phyloP scores from a whole-genome alignment of 192 early-diverging fungal genomes.

The Coemansia sp. region DNA sequence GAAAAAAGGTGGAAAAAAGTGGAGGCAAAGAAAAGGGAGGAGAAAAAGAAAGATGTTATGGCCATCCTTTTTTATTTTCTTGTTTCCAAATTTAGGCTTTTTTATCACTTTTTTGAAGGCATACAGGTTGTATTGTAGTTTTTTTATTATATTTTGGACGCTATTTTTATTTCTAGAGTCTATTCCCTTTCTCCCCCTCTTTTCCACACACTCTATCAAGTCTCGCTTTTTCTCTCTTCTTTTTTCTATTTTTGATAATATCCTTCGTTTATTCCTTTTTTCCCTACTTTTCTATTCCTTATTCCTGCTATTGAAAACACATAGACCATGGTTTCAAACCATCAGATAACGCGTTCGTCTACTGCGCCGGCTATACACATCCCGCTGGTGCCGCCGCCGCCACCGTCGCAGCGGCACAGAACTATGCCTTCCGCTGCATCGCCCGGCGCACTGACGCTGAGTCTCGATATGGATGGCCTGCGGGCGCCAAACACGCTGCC shows the following conservation, averaged over 20 bases:
- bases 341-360: conserved; percentile 13
- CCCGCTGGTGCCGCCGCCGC: conserved; percentile 5
- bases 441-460: conserved; percentile 4
- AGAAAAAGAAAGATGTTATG: neutral
- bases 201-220: neutral
- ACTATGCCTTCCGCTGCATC: conserved; percentile 5
- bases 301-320: neutral
- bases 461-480: conserved; percentile 12
- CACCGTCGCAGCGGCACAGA: conserved; percentile 16
- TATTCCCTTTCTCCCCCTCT: neutral
- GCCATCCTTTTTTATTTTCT: conserved; percentile 5
- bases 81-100: conserved; percentile 2
- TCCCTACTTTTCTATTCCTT: neutral
- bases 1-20: neutral
- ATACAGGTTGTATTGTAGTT: neutral
- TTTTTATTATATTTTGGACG: neutral
- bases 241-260: neutral
- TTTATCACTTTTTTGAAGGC: neutral
- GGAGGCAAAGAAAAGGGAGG: neutral
- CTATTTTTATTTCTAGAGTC: too few species aligned
- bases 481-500: neutral
- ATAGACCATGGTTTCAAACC: conserved; percentile 6
- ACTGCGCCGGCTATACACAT: conserved; percentile 12
- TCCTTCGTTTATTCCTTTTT: neutral
- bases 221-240: conserved; percentile 1